Base-by-base conservation (phyloP, 2,329 filamentous ascomycete genomes). In the Incumbomyces lentus region DNA sequence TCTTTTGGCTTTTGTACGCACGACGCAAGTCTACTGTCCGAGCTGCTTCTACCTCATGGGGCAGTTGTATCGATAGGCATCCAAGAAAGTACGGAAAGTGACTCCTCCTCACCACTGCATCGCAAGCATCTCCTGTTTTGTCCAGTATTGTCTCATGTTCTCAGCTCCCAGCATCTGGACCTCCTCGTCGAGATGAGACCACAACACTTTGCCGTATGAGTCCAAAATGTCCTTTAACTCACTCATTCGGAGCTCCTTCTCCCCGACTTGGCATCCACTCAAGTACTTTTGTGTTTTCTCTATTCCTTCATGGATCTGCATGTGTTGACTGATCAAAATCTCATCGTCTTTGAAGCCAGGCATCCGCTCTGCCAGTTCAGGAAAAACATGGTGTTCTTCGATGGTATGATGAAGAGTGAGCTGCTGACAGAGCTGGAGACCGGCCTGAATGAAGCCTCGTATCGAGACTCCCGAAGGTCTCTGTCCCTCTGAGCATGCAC, bases 131-230 rank as follows among this genome's bases (percentile, higher is more conserved):
- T 95, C 88, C 39, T 85, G 78, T 50, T 79, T 55, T 0, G 72
- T 83, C 85, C 86, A 95, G 64, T 84, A 88, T 64, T 72, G 78
- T 55, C 86, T 74, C 88, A 95, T 94, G 62, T 90, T 93, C 63
- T 92, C 84, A 37, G 87, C 87, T 2, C 82, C 78, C 29, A 95
- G 64, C 54, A 84, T 76, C 63, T 72, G 69, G 6, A 95, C 87
- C 71, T 95, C 88, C 57, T 89, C 81, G 58, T 92, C 85, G 50
- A 95, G 67, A 71, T 95, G 88, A 59, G 68, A 70, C 84, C 86
- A 90, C 40, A 95, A 63, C 52, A 94, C 84, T 8, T 71, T 70
- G 10, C 84, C 84, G 77, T 89, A 95, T 3, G 64, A 64, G 63
- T 93, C 84, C 79, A 94, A 81, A 58, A 85, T 74, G 31, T 64